These are phyloP conservation scores for Suillus hirtellus DNA, from an alignment of 768 basidiomycete species.

Conservation along the genomic window DNA sequence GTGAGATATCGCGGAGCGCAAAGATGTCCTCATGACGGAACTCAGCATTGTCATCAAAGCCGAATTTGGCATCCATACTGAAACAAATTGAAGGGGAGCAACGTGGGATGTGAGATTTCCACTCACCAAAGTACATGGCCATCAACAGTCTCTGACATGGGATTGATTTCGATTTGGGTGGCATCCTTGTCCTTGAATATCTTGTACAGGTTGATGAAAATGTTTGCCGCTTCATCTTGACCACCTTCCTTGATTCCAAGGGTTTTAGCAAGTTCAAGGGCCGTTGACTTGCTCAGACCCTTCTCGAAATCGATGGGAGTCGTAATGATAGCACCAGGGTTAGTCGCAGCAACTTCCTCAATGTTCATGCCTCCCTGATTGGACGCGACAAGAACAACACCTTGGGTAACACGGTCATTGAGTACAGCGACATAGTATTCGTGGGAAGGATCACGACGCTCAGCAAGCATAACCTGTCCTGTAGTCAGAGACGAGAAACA, in stretches of 20 bases:
- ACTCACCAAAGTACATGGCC: conserved; percentile 89
- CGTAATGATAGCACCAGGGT: conserved; percentile 93
- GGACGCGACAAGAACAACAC: conserved; percentile 92
- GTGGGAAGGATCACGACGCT: conserved; percentile 88
- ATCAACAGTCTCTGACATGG: conserved; percentile 88
- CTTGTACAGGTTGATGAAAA: conserved; percentile 91
- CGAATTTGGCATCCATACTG: conserved; percentile 99
- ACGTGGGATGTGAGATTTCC: conserved; percentile 4
- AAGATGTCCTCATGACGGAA: conserved; percentile 95
- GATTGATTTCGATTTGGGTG: conserved; percentile 99
- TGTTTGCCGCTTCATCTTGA: conserved; percentile 85
- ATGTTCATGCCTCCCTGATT: conserved; percentile 99
- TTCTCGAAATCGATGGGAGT: conserved; percentile 85
- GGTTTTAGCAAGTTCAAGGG: conserved; percentile 78
- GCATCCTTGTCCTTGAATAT: conserved; percentile 99
- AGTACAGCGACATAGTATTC: conserved; percentile 98
- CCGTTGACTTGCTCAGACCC: conserved; percentile 73
- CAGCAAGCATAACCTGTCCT: conserved; percentile 92
- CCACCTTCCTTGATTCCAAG: conserved; percentile 84
- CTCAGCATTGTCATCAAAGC: conserved; percentile 99
- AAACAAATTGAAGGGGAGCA: conserved; percentile 6
- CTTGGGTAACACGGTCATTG: conserved; percentile 88
- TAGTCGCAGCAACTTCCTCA: conserved; percentile 97
- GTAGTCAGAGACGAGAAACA: conserved; percentile 17
- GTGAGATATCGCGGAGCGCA: conserved; percentile 83